Base-by-base conservation (phyloP, 768 basidiomycete genomes). In the Lentinula aciculospora region DNA sequence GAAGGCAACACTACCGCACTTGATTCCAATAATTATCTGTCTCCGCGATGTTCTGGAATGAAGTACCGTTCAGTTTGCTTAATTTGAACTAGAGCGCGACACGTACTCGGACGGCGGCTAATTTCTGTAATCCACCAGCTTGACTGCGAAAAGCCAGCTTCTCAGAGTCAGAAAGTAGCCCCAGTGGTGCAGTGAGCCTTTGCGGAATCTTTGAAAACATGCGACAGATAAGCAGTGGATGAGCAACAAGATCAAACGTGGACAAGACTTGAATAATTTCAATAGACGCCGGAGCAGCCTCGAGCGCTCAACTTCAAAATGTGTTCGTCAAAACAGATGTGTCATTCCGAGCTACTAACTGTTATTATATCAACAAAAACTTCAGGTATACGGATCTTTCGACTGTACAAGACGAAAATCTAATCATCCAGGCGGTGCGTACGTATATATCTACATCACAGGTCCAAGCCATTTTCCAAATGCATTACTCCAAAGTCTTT, bases 21-120 rank as follows among this genome's bases (percentile, higher is more conserved):
- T 96, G 94, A 58, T 93, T 81, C 94, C 94, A 96, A 66, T 95
- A 94, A n/a, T 69, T 74, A 66, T 97, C 94, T 2, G 73, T 80
- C 58, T 83, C 77, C 2, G 84, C 69, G 50, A 95, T 94, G 64
- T 89, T 83, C 91, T 94, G 59, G 32, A 17, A 39, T 23, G 12
- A 1, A 31, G 27, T 31, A 44, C 55, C 61, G 45, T 44, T 15
- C 45, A 56, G 42, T 28, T 46, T 40, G 44, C 23, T 56, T 39
- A 36, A 58, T 36, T 4, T 19, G 47, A 46, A 4, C 37, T 39
- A 53, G 37, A 45, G 23, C 42, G 21, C 56, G 39, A 47, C 45
- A 74, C 91, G 63, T 71, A 94, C 93, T 63, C 92, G 82, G 31
- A 79, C 80, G 13, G 84, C 78, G 48, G 84, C 80, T 42, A 97